A percentile compares a stretch with the other conserved stretches of the same genome.
phyloP scores from a whole-genome alignment of 2,329 filamentous ascomycete species.

The Amauroascus niger region DNA sequence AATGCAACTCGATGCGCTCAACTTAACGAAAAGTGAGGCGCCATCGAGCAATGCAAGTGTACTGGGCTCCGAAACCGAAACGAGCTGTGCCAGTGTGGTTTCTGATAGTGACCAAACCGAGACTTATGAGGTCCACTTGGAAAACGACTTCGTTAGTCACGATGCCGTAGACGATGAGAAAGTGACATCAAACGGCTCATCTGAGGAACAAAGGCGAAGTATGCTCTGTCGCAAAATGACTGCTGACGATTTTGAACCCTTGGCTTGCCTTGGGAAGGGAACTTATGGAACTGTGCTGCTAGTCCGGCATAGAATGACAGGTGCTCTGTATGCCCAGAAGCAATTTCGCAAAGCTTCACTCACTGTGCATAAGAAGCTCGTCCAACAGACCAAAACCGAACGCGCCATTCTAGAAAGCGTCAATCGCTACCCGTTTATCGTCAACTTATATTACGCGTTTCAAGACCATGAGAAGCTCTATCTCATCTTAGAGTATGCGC shows the following conservation, averaged over 20 bases:
- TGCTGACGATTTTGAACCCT: slow-evolving; percentile 75
- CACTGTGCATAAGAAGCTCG: slow-evolving; percentile 86
- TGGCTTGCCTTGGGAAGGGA: slow-evolving; percentile 90
- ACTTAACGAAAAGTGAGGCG: slow-evolving; percentile 52
- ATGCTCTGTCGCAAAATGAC: slow-evolving; percentile 70
- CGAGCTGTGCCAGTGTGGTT: slow-evolving; percentile 48
- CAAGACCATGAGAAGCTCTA: slow-evolving; percentile 97
- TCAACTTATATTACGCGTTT: slow-evolving; percentile 96
- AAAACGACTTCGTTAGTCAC: slow-evolving; percentile 71
- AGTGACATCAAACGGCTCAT: slow-evolving; percentile 36
- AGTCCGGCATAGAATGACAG: slow-evolving; percentile 80
- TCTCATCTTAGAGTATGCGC: slow-evolving; percentile 91
- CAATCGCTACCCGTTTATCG: slow-evolving; percentile 92
- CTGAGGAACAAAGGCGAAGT: slow-evolving; percentile 44
- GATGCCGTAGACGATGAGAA: slow-evolving; percentile 36
- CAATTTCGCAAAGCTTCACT: slow-evolving; percentile 96
- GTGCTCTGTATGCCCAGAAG: slow-evolving; percentile 90
- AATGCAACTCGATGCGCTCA: slow-evolving; percentile 68
- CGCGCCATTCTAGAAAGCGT: slow-evolving; percentile 89
- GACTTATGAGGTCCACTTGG: slow-evolving; percentile 73
- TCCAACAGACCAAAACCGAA: slow-evolving; percentile 97
- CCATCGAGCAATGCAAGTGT: slow-evolving; percentile 47
- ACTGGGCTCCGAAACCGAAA: slow-evolving; percentile 38
- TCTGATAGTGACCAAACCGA: slow-evolving; percentile 59
- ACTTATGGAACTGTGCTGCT: slow-evolving; percentile 91